Conservation (phyloP, 1,139 yeast species). For the Kurtzmaniella natalensis region DNA sequence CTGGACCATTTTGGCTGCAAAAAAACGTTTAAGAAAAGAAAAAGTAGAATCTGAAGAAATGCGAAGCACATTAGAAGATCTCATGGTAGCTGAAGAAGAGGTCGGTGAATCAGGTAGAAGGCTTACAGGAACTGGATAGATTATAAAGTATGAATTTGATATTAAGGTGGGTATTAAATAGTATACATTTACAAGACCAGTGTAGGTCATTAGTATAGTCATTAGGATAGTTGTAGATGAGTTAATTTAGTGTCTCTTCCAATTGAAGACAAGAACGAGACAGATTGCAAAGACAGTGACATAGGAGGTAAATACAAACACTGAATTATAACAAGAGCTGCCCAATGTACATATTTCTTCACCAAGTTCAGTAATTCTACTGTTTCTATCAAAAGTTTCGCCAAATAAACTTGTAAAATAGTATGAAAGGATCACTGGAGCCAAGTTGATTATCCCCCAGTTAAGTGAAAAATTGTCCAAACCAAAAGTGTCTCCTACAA, state of each 20-base stretch:
- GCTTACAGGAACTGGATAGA: too few relatives aligned
- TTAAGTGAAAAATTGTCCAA: constrained; percentile 50
- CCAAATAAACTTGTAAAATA: constrained; percentile 52
- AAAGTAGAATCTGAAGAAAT: too few relatives aligned
- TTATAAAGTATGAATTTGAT: too few relatives aligned
- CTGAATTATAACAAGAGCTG: constrained; percentile 38
- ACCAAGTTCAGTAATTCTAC: constrained; percentile 14
- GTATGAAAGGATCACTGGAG: constrained; percentile 51
- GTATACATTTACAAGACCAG: too few relatives aligned
- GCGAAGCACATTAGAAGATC: too few relatives aligned
- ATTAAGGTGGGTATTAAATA: too few relatives aligned
- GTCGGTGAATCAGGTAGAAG: too few relatives aligned
- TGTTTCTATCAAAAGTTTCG: constrained; percentile 43
- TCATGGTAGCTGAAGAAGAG: too few relatives aligned
- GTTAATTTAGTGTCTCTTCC: background rate
- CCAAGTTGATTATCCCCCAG: constrained; percentile 54
- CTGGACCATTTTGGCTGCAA: too few relatives aligned
- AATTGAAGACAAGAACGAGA: constrained; percentile 23
- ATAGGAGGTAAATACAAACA: constrained; percentile 32
- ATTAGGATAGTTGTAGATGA: too few relatives aligned
- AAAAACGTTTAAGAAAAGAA: too few relatives aligned
- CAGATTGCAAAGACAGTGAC: constrained; percentile 23
- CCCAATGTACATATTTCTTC: constrained; percentile 33
- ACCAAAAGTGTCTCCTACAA: constrained; percentile 57
- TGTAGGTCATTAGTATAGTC: too few relatives aligned